Evolutionary conservation across 495 filamentous ascomycete genomes (phyloP), one percentile per base, ranked within the genome.

Genomic region (Trichoderma orchidacearum): DNA sequence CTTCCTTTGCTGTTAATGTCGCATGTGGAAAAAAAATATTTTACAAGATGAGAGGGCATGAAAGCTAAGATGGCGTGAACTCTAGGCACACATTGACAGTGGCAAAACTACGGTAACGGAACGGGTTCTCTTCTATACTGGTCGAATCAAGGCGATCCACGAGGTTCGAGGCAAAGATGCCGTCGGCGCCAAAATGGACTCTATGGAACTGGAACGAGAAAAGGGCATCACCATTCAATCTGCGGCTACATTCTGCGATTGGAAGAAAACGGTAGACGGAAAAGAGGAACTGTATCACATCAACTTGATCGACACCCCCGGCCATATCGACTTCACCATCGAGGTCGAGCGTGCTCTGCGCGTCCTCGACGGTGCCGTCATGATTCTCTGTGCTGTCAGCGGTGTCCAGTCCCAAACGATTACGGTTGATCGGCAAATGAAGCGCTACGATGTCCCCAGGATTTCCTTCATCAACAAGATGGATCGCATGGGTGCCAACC

Each of bases 391-490:
- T 69, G 94, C 94, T 50, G 94, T 97, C 30, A 93, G 87, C 56
- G 94, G 94, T 66, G 94, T 99, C 3, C 94, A 99, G 75, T 87
- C 83, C 62, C 94, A 99, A 73, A 99, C 94, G 5, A 96, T 96
- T 60, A 99, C 94, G 1, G 94, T 99, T 53, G 92, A 99, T 69
- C 77, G 94, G 58, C 94, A 99, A 76, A 99, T 99, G 94, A 86
- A 87, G 74, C 82, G 94, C 53, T 99, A 99, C 75, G 95, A 96
- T 65, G 83, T 99, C 53, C 94, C 94, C 31, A 78, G 94, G 59
- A 86, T 99, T 63, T 91, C 85, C 56, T 99, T 99, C 67, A 78
- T 99, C 62, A 99, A 99, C 76, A 99, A 99, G 80, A 99, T 99
- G 94, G 94, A 99, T 65, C 89, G 94, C 57, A 95, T 95, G 84